Percentiles rank a stretch among this genome's conserved stretches.
Evolutionary conservation across 2,329 filamentous ascomycete genomes (phyloP).

Genomic region (Septoria petroselini): DNA sequence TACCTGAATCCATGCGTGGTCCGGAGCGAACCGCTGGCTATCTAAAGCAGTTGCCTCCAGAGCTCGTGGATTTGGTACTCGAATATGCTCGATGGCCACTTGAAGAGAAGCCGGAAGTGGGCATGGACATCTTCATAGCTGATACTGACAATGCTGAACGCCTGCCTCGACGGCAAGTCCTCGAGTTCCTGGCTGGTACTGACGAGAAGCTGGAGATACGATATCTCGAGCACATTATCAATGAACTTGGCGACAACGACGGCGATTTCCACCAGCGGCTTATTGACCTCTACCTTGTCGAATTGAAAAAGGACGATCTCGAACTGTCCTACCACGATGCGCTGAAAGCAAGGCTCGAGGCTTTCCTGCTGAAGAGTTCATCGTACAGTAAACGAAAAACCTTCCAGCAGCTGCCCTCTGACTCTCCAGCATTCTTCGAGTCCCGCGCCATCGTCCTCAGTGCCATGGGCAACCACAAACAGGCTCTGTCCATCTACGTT

Average conservation of each 20-base stretch:
- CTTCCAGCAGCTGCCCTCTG: slow-evolving; percentile 71
- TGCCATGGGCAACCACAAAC: slow-evolving; percentile 92
- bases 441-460: slow-evolving; percentile 85
- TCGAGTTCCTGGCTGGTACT: slow-evolving; percentile 69
- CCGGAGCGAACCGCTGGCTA: slow-evolving; percentile 83
- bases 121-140: slow-evolving; percentile 89
- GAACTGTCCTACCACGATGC: slow-evolving; percentile 39
- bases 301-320: slow-evolving; percentile 42
- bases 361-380: slow-evolving; percentile 70
- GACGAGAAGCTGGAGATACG: slow-evolving; percentile 68
- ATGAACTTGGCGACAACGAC: slow-evolving; percentile 77
- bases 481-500: slow-evolving; percentile 95
- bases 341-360: slow-evolving; percentile 59
- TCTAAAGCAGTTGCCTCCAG: slow-evolving; percentile 81
- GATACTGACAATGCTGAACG: slow-evolving; percentile 95
- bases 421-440: slow-evolving; percentile 83
- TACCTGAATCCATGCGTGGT: slow-evolving; percentile 63
- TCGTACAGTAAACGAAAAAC: slow-evolving; percentile 69
- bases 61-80: slow-evolving; percentile 84
- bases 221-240: slow-evolving; percentile 89
- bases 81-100: slow-evolving; percentile 91
- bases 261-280: slow-evolving; percentile 85
- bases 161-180: slow-evolving; percentile 71
- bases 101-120: slow-evolving; percentile 65
- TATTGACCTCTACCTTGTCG: slow-evolving; percentile 66